Conservation (phyloP, 768 basidiomycete species). For the Suillus sp. region DNA sequence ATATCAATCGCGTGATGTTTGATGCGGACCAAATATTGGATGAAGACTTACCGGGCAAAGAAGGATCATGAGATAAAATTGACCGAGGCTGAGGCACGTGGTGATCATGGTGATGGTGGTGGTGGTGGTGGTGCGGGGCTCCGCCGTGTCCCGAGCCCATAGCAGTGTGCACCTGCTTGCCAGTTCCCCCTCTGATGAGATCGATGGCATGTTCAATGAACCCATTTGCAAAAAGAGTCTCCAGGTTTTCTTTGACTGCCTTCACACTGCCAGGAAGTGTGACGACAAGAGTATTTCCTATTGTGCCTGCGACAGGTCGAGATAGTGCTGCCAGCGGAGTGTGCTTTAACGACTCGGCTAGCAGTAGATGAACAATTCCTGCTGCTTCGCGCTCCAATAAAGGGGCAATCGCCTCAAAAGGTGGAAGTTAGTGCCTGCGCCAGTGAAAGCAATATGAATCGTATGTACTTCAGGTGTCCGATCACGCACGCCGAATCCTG, state of each 20-base stretch:
- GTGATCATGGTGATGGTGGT: constrained; percentile 44
- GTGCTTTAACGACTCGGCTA: constrained; percentile 66
- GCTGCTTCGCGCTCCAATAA: constrained; percentile 69
- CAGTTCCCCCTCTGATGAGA: constrained; percentile 68
- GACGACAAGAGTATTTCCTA: constrained; percentile 65
- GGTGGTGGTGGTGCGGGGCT: constrained; percentile 37
- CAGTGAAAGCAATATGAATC: background rate
- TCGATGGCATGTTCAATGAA: constrained; percentile 74
- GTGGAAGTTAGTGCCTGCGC: background rate
- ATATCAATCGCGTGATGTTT: constrained; percentile 1
- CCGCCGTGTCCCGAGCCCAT: constrained; percentile 40
- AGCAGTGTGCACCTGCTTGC: constrained; percentile 55
- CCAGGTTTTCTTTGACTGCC: constrained; percentile 79
- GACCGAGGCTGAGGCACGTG: constrained; percentile 56
- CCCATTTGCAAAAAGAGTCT: constrained; percentile 56
- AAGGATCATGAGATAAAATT: constrained; percentile 67
- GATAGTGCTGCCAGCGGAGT: constrained; percentile 84
- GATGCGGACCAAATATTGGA: background rate
- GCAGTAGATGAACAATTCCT: constrained; percentile 74
- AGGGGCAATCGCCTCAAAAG: constrained; percentile 54
- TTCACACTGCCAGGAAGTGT: constrained; percentile 87
- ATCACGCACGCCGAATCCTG: constrained; percentile 82
- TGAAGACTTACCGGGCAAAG: constrained; percentile 56
- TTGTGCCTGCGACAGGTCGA: constrained; percentile 78
- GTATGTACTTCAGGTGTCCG: constrained; percentile 74